These are phyloP conservation scores for Haplosporangium gracile DNA, from an alignment of 192 early-diverging fungal genomes.

Conservation along the genomic window DNA sequence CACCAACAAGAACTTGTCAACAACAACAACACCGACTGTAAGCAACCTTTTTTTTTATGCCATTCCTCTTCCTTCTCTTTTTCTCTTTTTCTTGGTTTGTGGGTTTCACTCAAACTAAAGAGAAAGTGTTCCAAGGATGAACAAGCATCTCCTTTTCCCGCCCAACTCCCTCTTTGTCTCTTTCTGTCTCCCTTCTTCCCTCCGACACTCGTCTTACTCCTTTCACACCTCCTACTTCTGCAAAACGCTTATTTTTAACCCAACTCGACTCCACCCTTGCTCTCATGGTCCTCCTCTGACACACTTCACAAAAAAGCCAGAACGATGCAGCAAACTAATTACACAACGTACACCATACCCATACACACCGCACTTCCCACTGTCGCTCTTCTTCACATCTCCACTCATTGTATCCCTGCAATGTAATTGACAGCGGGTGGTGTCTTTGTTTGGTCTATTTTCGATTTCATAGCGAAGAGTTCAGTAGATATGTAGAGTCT, in stretches of 20 bases:
- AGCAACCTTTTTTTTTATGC: not conserved
- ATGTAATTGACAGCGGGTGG: not conserved
- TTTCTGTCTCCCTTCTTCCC: not conserved
- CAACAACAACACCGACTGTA: not conserved
- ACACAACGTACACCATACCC: not conserved
- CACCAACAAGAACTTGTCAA: not conserved
- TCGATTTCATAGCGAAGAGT: not conserved
- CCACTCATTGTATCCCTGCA: not conserved
- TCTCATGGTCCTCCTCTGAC: not conserved
- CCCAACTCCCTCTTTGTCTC: not conserved
- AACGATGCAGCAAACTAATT: not conserved
- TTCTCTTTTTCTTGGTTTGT: not conserved
- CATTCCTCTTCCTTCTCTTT: not conserved
- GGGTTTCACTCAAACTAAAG: no score
- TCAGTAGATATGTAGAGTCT: not conserved
- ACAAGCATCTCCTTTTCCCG: not conserved
- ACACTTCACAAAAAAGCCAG: not conserved
- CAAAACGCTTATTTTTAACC: not conserved
- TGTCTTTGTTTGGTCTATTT: no score
- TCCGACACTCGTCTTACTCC: not conserved
- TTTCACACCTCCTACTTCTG: conserved; percentile 5
- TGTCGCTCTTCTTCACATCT: not conserved
- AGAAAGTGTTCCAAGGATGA: not conserved
- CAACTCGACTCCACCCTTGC: not conserved
- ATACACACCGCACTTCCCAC: not conserved